Evolutionary conservation across 768 basidiomycete genomes (phyloP), one percentile per base, ranked within the genome.

Genomic region (Glaciozyma antarctica): DNA sequence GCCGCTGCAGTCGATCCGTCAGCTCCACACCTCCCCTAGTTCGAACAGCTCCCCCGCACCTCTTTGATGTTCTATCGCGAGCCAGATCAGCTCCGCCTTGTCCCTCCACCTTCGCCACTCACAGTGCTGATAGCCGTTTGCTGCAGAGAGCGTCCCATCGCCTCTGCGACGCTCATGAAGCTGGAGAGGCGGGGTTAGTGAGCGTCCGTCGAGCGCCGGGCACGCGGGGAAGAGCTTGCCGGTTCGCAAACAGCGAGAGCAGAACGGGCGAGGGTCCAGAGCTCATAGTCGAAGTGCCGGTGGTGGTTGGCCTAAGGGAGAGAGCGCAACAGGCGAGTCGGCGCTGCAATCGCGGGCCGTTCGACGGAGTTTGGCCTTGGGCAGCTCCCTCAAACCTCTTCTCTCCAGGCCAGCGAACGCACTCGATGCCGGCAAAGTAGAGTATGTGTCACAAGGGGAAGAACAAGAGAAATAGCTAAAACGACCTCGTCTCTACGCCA

Each of bases 61-160:
- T 13, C 77, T 94, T 94, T 52, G 81, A 94, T 94, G 74, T 97
- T 93, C 21, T 41, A 15, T 41, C 38, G 38, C 38, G 38, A 41
- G 38, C 38, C 38, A 13, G 38, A 12, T 41, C 38, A 41, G 38
- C 38, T 41, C 38, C 38, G 13, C 38, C 12, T 41, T 13, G 12
- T 15, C 38, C 2, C 38, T 41, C 38, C 38, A 41, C 7, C 38
- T 41, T 41, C 38, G 10, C 10, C 8, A 41, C 38, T 41, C 38
- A 41, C 38, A 41, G 90, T 92, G 17, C 45, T 51, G 24, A 67
- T 64, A 5, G 43, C 34, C 0, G 66, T 68, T 51, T 68, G 60
- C 44, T 68, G 62, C 22, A 38, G 41, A 13, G 55, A 88, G 52
- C 88, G 81, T 15, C 91, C 92, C 91, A 94, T 95, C 15, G 91